Evolutionary conservation across 148 eudicot species (phyloP).

Genomic region (Rhododendron molle): DNA sequence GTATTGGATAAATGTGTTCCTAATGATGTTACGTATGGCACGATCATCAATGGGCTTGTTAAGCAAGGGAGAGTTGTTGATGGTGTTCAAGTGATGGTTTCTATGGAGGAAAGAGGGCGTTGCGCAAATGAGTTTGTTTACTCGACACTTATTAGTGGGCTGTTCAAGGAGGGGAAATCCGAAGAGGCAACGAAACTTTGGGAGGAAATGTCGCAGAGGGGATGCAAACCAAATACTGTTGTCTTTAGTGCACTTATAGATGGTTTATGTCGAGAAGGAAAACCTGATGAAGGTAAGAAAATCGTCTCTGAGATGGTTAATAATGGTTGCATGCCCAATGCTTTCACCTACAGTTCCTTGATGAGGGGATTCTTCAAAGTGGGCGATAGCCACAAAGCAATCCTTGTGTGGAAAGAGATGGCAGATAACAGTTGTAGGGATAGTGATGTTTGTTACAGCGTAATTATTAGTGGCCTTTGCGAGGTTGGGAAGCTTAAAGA

Average conservation of each 20-base stretch:
- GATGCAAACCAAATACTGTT: slow-evolving; percentile 58
- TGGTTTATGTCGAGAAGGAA: slow-evolving; percentile 65
- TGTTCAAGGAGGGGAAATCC: slow-evolving; percentile 70
- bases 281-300: slow-evolving; percentile 59
- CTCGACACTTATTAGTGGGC: slow-evolving; percentile 71
- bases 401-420: slow-evolving; percentile 72
- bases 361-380: slow-evolving; percentile 68
- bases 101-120: slow-evolving; percentile 72
- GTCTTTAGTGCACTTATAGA: slow-evolving; percentile 75
- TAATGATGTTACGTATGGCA: slow-evolving; percentile 77
- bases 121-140: slow-evolving; percentile 54
- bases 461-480: slow-evolving; percentile 69
- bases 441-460: slow-evolving; percentile 67
- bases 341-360: slow-evolving; percentile 70
- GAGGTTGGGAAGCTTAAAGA: slow-evolving; percentile 62
- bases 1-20: slow-evolving; percentile 60
- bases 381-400: slow-evolving; percentile 59
- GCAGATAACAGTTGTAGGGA: slow-evolving; percentile 25
- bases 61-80: slow-evolving; percentile 67
- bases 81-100: slow-evolving; percentile 42
- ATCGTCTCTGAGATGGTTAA: slow-evolving; percentile 53
- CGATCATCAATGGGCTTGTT: slow-evolving; percentile 82
- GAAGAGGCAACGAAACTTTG: slow-evolving; percentile 62
- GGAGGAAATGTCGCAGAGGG: slow-evolving; percentile 56
- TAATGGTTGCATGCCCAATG: slow-evolving; percentile 63